Conservation (phyloP, 257 asterid species). For the Thymus quinquecostatus region DNA sequence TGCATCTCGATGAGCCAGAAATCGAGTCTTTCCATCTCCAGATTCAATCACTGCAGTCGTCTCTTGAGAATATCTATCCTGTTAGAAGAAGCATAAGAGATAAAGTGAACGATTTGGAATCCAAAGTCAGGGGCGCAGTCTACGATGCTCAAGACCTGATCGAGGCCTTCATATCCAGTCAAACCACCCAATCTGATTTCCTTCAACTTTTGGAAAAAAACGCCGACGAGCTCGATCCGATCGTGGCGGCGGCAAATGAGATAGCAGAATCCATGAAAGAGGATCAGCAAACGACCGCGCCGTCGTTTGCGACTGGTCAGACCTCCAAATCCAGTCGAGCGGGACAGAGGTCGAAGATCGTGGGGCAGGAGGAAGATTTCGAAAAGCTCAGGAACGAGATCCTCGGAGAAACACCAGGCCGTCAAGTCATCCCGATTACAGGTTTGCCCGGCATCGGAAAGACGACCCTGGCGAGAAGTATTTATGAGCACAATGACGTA, state of each 20-base stretch:
- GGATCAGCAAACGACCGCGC: not conserved
- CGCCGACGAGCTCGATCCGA: not conserved
- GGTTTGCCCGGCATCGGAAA: slow-evolving; percentile 38
- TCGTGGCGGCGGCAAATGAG: not conserved
- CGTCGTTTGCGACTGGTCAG: not conserved
- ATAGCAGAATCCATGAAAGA: slow-evolving; percentile 6
- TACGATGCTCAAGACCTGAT: slow-evolving; percentile 26
- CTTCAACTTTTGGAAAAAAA: not conserved
- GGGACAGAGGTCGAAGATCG: not conserved
- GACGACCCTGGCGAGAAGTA: slow-evolving; percentile 31
- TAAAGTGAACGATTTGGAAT: slow-evolving; percentile 14
- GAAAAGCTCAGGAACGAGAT: not conserved
- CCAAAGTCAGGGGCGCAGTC: slow-evolving; percentile 11
- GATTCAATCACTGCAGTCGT: slow-evolving; percentile 10
- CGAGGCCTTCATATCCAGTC: not conserved
- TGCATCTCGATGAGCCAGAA: not conserved
- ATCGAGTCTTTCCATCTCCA: slow-evolving; percentile 9
- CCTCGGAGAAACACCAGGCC: not conserved
- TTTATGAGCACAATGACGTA: not conserved
- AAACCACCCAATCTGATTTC: not conserved
- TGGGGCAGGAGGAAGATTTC: slow-evolving; percentile 30
- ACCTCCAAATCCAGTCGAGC: not conserved
- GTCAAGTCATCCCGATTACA: not conserved
- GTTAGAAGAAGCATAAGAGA: not conserved
- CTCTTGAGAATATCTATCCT: slow-evolving; percentile 24